Evolutionary conservation across 2,329 filamentous ascomycete species (phyloP).

Genomic region (Biscogniauxia sp.): DNA sequence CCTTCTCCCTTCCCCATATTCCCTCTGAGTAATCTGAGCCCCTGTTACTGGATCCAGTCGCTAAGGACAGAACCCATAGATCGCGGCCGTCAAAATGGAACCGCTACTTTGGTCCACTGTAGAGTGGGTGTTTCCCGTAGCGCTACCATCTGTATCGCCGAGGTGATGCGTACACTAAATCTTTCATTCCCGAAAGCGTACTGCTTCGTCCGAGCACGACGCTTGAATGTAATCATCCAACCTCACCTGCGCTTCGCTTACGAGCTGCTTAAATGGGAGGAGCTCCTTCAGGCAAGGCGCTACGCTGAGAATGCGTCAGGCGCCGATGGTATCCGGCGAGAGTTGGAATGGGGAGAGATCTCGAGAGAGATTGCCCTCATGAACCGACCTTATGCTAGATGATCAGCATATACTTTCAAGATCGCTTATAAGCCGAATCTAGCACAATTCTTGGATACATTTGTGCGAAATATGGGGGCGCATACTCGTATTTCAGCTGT

Average conservation of each 20-base stretch:
- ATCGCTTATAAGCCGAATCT: not conserved
- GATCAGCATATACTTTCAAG: slow-evolving; percentile 13
- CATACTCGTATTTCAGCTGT: too few relatives aligned
- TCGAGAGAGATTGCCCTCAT: slow-evolving; percentile 88
- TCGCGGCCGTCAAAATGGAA: slow-evolving; percentile 71
- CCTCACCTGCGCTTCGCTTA: slow-evolving; percentile 94
- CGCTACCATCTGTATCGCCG: slow-evolving; percentile 97
- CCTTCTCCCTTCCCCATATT: not conserved
- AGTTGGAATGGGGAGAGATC: slow-evolving; percentile 89
- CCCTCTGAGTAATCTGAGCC: not conserved
- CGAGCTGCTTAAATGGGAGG: slow-evolving; percentile 95
- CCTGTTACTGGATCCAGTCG: not conserved
- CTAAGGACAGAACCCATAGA: slow-evolving; percentile 49
- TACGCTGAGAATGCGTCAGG: slow-evolving; percentile 42
- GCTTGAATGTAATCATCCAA: slow-evolving; percentile 97
- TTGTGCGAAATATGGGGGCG: not conserved
- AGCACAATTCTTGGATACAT: not conserved
- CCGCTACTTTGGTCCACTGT: slow-evolving; percentile 91
- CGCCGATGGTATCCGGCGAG: slow-evolving; percentile 56
- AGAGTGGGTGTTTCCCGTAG: slow-evolving; percentile 93
- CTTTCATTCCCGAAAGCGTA: slow-evolving; percentile 91
- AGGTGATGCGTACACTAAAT: slow-evolving; percentile 81
- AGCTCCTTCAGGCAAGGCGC: slow-evolving; percentile 59
- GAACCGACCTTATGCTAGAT: slow-evolving; percentile 89
- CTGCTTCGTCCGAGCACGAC: slow-evolving; percentile 88